A percentile compares a stretch with the other conserved stretches of the same genome.
Conservation (phyloP, 495 filamentous ascomycete genomes). For the Achaetomiella virescens region DNA sequence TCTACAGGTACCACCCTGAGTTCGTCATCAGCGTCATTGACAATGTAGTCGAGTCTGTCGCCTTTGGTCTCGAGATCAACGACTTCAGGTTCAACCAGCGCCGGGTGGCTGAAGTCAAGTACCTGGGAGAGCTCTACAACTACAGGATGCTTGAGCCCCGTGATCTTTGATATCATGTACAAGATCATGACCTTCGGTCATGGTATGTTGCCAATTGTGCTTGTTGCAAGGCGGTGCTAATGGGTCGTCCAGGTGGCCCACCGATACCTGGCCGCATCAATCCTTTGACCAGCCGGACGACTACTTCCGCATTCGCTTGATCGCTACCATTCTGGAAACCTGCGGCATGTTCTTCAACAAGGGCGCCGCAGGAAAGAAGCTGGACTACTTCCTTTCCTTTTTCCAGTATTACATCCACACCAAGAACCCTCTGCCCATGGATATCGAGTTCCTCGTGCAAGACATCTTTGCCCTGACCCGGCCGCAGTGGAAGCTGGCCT, state of each 20-base stretch:
- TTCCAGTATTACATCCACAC: conserved; percentile 95
- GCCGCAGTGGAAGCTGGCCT: conserved; percentile 85
- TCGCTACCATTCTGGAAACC: conserved; percentile 84
- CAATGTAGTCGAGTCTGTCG: conserved; percentile 81
- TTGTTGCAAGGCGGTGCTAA: conserved; percentile 15
- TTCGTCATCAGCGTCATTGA: conserved; percentile 87
- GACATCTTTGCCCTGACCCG: conserved; percentile 79
- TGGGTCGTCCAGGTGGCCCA: conserved; percentile 57
- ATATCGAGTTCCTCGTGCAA: conserved; percentile 93
- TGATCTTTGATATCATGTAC: conserved; percentile 94
- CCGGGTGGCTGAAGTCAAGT: conserved; percentile 91
- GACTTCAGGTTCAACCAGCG: conserved; percentile 98
- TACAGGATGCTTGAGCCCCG: conserved; percentile 91
- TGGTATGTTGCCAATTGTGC: conserved; percentile 37
- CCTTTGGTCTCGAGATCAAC: conserved; percentile 83
- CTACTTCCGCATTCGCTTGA: conserved; percentile 88
- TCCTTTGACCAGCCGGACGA: conserved; percentile 84
- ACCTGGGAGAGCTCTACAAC: conserved; percentile 94
- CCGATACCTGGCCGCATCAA: conserved; percentile 71
- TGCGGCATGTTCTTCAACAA: conserved; percentile 96
- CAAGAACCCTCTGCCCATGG: conserved; percentile 93
- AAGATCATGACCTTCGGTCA: conserved; percentile 90
- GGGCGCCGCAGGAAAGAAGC: conserved; percentile 88
- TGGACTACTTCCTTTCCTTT: conserved; percentile 96
- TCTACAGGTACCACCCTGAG: conserved; percentile 86